Evolutionary conservation across 805 yeast species (phyloP).

Genomic region (Candida cerambycidarum): DNA sequence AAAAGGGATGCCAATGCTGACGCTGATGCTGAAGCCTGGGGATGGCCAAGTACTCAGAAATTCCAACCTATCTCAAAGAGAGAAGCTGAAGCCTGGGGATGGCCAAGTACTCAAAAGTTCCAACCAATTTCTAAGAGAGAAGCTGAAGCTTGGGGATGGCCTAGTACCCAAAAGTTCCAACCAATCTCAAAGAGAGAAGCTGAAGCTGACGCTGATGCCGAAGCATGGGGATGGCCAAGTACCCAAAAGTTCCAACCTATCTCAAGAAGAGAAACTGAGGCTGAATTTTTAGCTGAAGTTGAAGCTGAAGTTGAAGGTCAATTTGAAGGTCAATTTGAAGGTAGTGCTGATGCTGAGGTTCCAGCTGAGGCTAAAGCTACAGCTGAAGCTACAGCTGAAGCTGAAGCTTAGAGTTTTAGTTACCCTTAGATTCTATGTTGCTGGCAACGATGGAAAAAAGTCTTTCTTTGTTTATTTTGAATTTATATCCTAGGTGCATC

Average conservation of each 20-base stretch:
- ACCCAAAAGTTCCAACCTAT: slow-evolving; percentile 13
- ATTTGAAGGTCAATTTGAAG: too few relatives aligned
- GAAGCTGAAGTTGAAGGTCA: slow-evolving; percentile 15
- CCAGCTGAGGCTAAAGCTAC: background rate
- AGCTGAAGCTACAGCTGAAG: slow-evolving; percentile 9
- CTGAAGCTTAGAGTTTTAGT: too few relatives aligned
- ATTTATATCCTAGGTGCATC: background rate
- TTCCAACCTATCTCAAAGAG: slow-evolving; percentile 14
- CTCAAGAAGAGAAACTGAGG: slow-evolving; percentile 15
- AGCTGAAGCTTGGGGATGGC: slow-evolving; percentile 11
- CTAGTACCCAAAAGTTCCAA: slow-evolving; percentile 10
- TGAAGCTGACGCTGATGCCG: slow-evolving; percentile 8
- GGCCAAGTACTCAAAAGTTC: slow-evolving; percentile 11
- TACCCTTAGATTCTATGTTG: background rate
- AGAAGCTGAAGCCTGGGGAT: slow-evolving; percentile 15
- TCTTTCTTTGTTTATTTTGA: background rate
- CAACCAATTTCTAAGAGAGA: slow-evolving; percentile 15
- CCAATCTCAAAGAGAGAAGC: slow-evolving; percentile 11
- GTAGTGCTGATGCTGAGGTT: slow-evolving; percentile 21
- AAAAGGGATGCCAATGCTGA: slow-evolving; percentile 10
- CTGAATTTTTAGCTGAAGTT: slow-evolving; percentile 11
- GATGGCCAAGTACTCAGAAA: slow-evolving; percentile 12
- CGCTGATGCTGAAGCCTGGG: slow-evolving; percentile 7
- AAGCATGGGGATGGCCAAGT: slow-evolving; percentile 9
- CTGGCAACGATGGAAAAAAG: background rate